Evolutionary conservation across 2,329 filamentous ascomycete genomes (phyloP).

Genomic region (Claviceps maximensis): DNA sequence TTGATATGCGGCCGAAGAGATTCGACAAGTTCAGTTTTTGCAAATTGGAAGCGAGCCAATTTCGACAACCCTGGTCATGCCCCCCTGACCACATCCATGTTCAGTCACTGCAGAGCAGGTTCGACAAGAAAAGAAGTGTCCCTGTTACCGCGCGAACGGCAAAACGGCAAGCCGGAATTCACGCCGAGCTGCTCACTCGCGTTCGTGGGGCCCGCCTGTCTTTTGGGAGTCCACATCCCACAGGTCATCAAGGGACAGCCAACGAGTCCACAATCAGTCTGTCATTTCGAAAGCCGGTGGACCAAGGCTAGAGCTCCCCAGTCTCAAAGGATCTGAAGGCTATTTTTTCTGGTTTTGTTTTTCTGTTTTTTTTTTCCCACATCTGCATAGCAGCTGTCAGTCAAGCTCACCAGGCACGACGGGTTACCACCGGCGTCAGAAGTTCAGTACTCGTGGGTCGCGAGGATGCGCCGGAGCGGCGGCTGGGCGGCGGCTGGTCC

Average conservation of each 20-base stretch:
- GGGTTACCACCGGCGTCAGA: slow-evolving; percentile 46
- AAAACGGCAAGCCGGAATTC: neutral
- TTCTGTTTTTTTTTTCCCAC: neutral
- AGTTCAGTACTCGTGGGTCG: slow-evolving; percentile 51
- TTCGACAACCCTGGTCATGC: neutral
- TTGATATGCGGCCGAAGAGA: neutral
- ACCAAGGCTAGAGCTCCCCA: neutral
- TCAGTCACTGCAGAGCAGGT: neutral
- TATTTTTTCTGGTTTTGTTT: neutral
- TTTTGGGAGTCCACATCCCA: too few relatives aligned
- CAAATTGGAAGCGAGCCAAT: too few relatives aligned
- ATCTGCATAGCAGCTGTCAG: neutral
- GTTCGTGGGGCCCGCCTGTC: neutral
- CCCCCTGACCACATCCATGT: neutral
- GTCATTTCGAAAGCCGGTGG: too few relatives aligned
- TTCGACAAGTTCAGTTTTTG: too few relatives aligned
- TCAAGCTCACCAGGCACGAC: neutral
- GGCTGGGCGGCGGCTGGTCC: slow-evolving; percentile 44
- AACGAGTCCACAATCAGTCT: too few relatives aligned
- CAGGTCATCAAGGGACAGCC: too few relatives aligned
- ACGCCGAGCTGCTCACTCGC: neutral
- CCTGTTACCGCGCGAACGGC: neutral
- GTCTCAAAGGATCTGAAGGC: neutral
- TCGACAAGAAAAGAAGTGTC: neutral
- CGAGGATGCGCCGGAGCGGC: slow-evolving; percentile 40